Base-by-base conservation (phyloP, 768 basidiomycete genomes). In the Boletellus sp. region DNA sequence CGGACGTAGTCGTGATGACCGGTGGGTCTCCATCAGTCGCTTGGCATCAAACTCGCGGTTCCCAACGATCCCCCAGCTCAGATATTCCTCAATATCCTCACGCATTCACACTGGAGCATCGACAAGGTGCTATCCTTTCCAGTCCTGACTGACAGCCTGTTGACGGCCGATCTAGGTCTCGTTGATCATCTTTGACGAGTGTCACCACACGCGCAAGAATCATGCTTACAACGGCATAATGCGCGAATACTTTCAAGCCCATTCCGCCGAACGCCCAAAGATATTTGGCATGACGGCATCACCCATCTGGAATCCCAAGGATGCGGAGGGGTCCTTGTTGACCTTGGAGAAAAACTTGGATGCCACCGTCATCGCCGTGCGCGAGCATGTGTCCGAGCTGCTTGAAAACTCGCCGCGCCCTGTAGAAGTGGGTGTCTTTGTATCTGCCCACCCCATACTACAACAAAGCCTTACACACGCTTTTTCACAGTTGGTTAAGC, bases 261-360 rank as follows among this genome's bases (percentile, higher is more conserved):
- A 69, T 35, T 59, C 36, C 23, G 43, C 59, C 1, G 59, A 70
- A 17, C 74, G 85, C n/a, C 88, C 90, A 10, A 91, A 88, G 63
- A 75, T 95, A n/a, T 90, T 94, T 52, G 93, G 93, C 3, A 87
- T 95, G 84, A 94, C 93, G 0, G 93, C 93, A 0, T 92, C 89
- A 16, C 92, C 92, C 0, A 82, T 92, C 22, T 91, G 87, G 85
- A 87, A 89, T 54, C 76, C 81, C 12, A 84, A 79, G 54, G 78
- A 90, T 45, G 81, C 89, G 0, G 65, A 71, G 17, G 77, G 77
- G 20, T 87, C 87, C 3, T 69, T 94, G 17, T 62, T 71, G 19
- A 73, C 74, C 0, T 71, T 92, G 3, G 89, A 94, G 64, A 70
- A 72, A 37, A 90, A 86, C 56, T 57, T 92, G 65, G 78, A 90